These are phyloP conservation scores for Colletotrichum musae DNA, from an alignment of 2,329 filamentous ascomycete genomes.

Conservation along the genomic window DNA sequence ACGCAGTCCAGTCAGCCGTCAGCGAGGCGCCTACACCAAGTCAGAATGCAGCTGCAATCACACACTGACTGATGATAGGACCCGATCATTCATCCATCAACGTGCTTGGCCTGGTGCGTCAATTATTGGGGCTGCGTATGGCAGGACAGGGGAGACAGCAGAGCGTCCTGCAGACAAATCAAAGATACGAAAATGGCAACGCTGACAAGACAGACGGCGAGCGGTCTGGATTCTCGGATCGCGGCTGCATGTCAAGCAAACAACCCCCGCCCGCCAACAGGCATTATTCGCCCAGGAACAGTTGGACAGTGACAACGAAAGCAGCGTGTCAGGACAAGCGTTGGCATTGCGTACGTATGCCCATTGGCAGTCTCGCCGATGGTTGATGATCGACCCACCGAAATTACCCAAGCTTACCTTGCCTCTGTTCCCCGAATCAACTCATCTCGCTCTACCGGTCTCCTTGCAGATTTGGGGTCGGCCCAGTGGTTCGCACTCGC, in stretches of 20 bases:
- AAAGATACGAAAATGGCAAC: conserved; percentile 21
- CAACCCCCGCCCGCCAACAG: conserved; percentile 1
- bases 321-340: conserved; percentile 15
- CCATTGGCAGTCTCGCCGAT: conserved; percentile 21
- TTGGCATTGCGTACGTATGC: conserved; percentile 27
- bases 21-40: conserved; percentile 16
- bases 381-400: conserved; percentile 13
- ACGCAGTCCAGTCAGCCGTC: conserved; percentile 36
- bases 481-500: neutral
- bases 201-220: conserved; percentile 16
- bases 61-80: conserved; percentile 14
- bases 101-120: conserved; percentile 14
- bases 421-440: conserved; percentile 25
- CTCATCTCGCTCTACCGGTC: conserved; percentile 38
- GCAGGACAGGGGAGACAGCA: conserved; percentile 4
- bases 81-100: neutral
- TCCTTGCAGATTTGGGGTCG: conserved; percentile 35
- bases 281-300: conserved; percentile 11
- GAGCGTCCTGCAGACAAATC: conserved; percentile 28
- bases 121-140: conserved; percentile 11
- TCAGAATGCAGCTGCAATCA: conserved; percentile 27
- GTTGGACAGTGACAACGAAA: conserved; percentile 13
- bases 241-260: conserved; percentile 33
- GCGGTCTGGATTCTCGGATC: conserved; percentile 33
- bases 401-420: conserved; percentile 29